A percentile compares a stretch with the other conserved stretches of the same genome.
Conservation (phyloP, 2,329 filamentous ascomycete species). For the Periconia digitata region DNA sequence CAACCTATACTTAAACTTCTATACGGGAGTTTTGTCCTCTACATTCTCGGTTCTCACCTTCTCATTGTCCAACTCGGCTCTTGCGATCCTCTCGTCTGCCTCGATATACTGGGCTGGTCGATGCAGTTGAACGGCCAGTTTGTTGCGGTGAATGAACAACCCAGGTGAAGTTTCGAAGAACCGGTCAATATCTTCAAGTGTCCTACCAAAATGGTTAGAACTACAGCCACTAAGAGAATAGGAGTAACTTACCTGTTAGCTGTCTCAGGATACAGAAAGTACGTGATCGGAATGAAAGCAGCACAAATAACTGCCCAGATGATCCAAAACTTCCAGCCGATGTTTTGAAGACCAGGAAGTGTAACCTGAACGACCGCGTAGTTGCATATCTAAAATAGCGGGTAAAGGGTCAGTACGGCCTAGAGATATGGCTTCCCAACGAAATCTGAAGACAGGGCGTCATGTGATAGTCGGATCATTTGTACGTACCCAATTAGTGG, state of each 20-base stretch:
- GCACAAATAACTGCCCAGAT: conserved; percentile 59
- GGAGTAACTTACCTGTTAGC: conserved; percentile 24
- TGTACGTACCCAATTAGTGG: conserved; percentile 40
- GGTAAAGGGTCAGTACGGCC: too few relatives aligned
- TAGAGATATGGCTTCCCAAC: too few relatives aligned
- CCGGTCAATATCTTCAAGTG: conserved; percentile 54
- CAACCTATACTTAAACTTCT: not conserved
- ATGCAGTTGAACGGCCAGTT: conserved; percentile 49
- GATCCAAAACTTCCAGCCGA: conserved; percentile 57
- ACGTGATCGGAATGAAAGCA: conserved; percentile 55
- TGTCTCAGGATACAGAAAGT: conserved; percentile 58
- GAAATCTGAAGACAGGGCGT: too few relatives aligned
- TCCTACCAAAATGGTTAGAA: conserved; percentile 7
- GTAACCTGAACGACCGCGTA: conserved; percentile 34
- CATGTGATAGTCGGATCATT: too few relatives aligned
- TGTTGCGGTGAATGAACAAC: conserved; percentile 52
- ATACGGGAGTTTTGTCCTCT: conserved; percentile 23
- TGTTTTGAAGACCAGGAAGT: conserved; percentile 41
- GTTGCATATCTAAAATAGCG: too few relatives aligned
- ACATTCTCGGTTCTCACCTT: conserved; percentile 11
- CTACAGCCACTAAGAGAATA: not conserved
- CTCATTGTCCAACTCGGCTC: conserved; percentile 15
- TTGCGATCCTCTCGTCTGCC: conserved; percentile 45
- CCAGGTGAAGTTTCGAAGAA: conserved; percentile 40
- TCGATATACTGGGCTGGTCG: conserved; percentile 53